Conservation (phyloP, 2,329 filamentous ascomycete genomes). For the Monosporascus cannonballus region DNA sequence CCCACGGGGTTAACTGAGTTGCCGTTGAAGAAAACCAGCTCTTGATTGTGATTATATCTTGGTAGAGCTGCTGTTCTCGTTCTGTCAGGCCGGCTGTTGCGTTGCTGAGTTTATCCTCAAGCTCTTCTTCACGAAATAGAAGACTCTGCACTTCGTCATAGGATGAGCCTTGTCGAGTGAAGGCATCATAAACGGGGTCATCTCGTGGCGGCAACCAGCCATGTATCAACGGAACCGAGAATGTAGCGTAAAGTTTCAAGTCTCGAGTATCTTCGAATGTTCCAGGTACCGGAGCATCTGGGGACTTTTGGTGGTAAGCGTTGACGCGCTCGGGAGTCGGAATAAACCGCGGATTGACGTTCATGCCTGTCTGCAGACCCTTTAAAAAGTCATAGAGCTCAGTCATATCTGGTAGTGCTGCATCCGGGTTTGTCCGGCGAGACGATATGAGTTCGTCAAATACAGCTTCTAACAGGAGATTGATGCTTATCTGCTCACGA, state of each 20-base stretch:
- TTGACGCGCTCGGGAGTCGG: conserved; percentile 43
- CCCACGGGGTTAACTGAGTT: conserved; percentile 81
- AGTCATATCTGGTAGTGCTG: conserved; percentile 73
- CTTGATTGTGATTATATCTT: conserved; percentile 81
- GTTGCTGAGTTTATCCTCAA: conserved; percentile 69
- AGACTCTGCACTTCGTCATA: conserved; percentile 92
- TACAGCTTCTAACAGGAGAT: conserved; percentile 78
- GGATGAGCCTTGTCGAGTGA: conserved; percentile 69
- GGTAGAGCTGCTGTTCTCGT: conserved; percentile 72
- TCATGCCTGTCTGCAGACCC: conserved; percentile 92
- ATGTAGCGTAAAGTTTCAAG: conserved; percentile 86
- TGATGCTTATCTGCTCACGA: conserved; percentile 82
- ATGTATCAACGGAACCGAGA: conserved; percentile 82
- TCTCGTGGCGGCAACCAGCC: conserved; percentile 76
- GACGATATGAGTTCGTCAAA: conserved; percentile 90
- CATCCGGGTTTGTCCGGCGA: conserved; percentile 55
- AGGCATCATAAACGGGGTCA: conserved; percentile 62
- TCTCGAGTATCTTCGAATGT: conserved; percentile 83
- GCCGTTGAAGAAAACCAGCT: conserved; percentile 72
- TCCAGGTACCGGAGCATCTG: conserved; percentile 51
- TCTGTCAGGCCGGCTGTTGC: conserved; percentile 52
- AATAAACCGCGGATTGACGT: conserved; percentile 88
- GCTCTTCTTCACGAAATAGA: conserved; percentile 80
- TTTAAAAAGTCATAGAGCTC: conserved; percentile 85
- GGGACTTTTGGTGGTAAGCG: conserved; percentile 45